Evolutionary conservation across 495 filamentous ascomycete species (phyloP).

Genomic region (Glonium stellatum): DNA sequence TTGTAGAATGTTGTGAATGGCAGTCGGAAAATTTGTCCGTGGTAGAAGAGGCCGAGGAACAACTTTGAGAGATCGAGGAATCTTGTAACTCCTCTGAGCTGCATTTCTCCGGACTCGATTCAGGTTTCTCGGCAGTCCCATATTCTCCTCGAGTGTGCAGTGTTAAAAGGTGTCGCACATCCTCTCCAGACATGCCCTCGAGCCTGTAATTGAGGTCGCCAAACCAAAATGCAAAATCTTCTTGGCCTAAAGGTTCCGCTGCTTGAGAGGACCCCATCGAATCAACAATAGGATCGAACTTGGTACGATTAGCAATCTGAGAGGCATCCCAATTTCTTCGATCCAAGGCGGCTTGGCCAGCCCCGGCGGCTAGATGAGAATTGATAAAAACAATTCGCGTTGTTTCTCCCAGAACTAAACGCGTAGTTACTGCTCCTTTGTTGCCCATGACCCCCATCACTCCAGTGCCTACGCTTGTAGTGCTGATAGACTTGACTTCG

Average conservation of each 20-base stretch:
- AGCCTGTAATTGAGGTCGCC: constrained; percentile 95
- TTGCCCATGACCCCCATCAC: constrained; percentile 91
- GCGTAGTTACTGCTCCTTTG: constrained; percentile 79
- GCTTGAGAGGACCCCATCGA: constrained; percentile 45
- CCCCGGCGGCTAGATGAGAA: constrained; percentile 80
- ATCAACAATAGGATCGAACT: constrained; percentile 63
- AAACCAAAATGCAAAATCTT: constrained; percentile 93
- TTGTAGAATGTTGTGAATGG: neutral
- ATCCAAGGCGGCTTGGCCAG: constrained; percentile 68
- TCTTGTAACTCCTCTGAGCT: neutral
- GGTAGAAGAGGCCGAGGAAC: neutral
- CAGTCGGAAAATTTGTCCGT: neutral
- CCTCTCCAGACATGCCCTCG: constrained; percentile 78
- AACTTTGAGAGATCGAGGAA: neutral
- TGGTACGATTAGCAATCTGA: constrained; percentile 66
- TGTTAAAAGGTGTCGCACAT: constrained; percentile 78
- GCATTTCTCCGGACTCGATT: neutral
- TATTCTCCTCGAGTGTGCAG: constrained; percentile 61
- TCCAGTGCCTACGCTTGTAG: constrained; percentile 74
- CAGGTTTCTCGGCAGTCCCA: neutral
- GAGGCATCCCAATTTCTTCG: constrained; percentile 82
- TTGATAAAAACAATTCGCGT: constrained; percentile 85
- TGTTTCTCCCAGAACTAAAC: constrained; percentile 82
- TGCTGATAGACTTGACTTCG: constrained; percentile 69
- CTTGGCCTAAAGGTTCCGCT: constrained; percentile 71